Evolutionary conservation across 352 stramenopile species (phyloP), one percentile per base, ranked within the genome.

Genomic region (Albugo laibachii): DNA sequence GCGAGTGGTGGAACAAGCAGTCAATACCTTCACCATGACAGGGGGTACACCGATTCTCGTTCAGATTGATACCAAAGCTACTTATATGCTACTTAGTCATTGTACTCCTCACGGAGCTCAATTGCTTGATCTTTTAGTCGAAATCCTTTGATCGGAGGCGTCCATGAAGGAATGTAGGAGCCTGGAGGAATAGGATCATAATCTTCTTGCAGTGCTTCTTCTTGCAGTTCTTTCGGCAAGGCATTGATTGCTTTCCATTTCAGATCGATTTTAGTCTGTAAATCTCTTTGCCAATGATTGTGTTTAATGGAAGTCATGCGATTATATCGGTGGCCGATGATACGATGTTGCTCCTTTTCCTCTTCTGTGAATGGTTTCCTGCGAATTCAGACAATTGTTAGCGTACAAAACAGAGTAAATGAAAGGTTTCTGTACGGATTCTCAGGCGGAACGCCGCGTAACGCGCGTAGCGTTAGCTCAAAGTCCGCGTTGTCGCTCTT

Each of bases 251-350:
- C 81, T 20, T 79, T 79, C 77, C 80, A 91, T 61, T 92, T 92
- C 37, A 94, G 64, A 59, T 92, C 80, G 55, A 94, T 91, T 69
- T 94, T 94, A 51, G 68, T 91, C 61, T 89, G 80, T 57, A 94
- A 43, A 62, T 92, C 77, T 46, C 74, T 70, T 76, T 88, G 88
- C 34, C 80, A 56, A 63, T 87, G 67, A 65, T 92, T 92, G 71
- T 92, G 79, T 63, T 66, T 65, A 44, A 88, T 82, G 45, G 60
- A 65, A 46, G 56, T 83, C 74, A 85, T 80, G 14, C 40, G 40
- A 60, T 92, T 92, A 63, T 76, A 92, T 47, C 66, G 70, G 47
- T 65, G 77, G 20, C 71, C 81, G 38, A 92, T 83, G 53, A 84
- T 76, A 50, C 80, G 65, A 58, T 83, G 71, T 36, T 67, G 64